Evolutionary conservation across 2,329 filamentous ascomycete species (phyloP).

Genomic region (Colletotrichum sp.): DNA sequence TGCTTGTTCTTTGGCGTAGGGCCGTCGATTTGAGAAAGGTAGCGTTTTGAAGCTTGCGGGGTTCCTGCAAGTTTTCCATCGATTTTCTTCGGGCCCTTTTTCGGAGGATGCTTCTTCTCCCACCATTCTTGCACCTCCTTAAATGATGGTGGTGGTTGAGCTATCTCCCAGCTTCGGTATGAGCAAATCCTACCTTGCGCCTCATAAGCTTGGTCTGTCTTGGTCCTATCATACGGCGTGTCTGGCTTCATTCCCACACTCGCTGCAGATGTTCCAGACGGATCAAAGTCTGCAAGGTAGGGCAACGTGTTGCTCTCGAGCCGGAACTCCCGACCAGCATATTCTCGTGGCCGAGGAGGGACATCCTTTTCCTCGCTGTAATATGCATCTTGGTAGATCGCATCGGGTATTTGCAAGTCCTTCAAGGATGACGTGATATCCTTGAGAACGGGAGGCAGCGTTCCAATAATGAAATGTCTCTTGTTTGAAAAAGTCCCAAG

Average conservation of each 20-base stretch:
- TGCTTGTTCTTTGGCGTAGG: slow-evolving; percentile 83
- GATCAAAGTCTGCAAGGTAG: slow-evolving; percentile 81
- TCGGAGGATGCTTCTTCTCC: slow-evolving; percentile 35
- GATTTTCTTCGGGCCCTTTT: slow-evolving; percentile 20
- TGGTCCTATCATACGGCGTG: slow-evolving; percentile 51
- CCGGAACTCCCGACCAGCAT: slow-evolving; percentile 85
- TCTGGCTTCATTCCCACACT: slow-evolving; percentile 58
- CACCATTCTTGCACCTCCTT: slow-evolving; percentile 76
- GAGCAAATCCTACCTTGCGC: slow-evolving; percentile 58
- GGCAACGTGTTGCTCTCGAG: slow-evolving; percentile 77
- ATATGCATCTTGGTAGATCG: slow-evolving; percentile 84
- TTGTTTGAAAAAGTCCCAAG: slow-evolving; percentile 11
- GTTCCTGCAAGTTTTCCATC: slow-evolving; percentile 19
- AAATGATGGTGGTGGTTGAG: slow-evolving; percentile 70
- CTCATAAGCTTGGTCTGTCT: slow-evolving; percentile 55
- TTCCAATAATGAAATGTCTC: slow-evolving; percentile 34
- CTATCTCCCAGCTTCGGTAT: slow-evolving; percentile 79
- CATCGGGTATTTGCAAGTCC: slow-evolving; percentile 63
- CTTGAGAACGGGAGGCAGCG: slow-evolving; percentile 34
- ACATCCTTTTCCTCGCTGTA: slow-evolving; percentile 88
- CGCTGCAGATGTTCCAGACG: slow-evolving; percentile 58
- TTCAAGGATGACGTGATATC: slow-evolving; percentile 63
- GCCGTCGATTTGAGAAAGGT: slow-evolving; percentile 85
- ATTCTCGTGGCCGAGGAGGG: slow-evolving; percentile 77
- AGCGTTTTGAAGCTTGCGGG: slow-evolving; percentile 30